These are phyloP conservation scores for Intubia oerlemansii DNA, from an alignment of 2,329 filamentous ascomycete genomes.

Conservation along the genomic window DNA sequence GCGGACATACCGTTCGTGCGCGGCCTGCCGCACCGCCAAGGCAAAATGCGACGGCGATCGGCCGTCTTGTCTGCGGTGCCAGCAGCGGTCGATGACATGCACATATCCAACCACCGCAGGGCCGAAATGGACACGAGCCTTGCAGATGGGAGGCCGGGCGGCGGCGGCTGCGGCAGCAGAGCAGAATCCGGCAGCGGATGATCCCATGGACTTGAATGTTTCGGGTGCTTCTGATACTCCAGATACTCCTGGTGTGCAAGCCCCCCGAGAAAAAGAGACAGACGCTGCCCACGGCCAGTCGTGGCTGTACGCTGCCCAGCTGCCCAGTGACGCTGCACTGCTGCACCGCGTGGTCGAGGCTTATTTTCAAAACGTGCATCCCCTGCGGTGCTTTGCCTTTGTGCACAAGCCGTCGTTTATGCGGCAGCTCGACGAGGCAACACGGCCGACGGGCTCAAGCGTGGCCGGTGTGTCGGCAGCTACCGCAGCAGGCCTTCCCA, in stretches of 20 bases:
- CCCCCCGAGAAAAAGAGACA: not conserved
- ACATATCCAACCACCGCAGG: not conserved
- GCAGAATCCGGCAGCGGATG: too few species aligned
- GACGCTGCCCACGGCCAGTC: not conserved
- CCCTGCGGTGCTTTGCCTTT: conserved; percentile 9
- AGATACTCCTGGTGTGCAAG: too few species aligned
- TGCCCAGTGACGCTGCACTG: conserved; percentile 1
- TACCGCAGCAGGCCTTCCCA: conserved; percentile 6
- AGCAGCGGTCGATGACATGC: conserved; percentile 1
- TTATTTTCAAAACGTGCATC: conserved; percentile 9
- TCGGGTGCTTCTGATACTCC: too few species aligned
- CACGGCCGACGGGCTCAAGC: not conserved
- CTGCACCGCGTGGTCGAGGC: conserved; percentile 6
- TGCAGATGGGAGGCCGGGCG: too few species aligned
- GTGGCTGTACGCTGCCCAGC: conserved; percentile 4
- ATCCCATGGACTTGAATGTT: too few species aligned
- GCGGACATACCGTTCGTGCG: conserved; percentile 2
- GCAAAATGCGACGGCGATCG: conserved; percentile 5
- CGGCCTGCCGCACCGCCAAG: conserved; percentile 3
- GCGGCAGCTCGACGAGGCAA: conserved; percentile 6
- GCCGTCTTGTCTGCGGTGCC: conserved; percentile 3
- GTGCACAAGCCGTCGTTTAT: conserved; percentile 9
- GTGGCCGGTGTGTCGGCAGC: too few species aligned
- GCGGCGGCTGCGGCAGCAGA: too few species aligned
- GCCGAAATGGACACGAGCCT: conserved; percentile 2